phyloP scores from a whole-genome alignment of 106 monocot genomes.

The Dactylorhiza incarnata region DNA sequence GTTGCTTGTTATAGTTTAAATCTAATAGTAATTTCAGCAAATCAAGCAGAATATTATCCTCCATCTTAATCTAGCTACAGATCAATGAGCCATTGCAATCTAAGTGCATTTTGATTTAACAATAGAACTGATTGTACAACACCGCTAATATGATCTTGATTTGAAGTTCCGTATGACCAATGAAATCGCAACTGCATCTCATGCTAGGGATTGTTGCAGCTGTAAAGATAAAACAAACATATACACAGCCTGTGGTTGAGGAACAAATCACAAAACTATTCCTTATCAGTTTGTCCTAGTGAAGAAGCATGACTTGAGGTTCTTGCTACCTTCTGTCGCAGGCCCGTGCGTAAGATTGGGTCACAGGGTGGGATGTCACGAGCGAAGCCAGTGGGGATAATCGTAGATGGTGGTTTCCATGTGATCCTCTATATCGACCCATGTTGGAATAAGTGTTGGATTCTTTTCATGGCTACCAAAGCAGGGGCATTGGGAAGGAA shows the following conservation, averaged over 20 bases:
- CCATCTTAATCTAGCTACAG: neutral
- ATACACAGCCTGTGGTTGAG: neutral
- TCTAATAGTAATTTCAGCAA: neutral
- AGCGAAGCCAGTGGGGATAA: no score
- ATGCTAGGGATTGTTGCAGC: neutral
- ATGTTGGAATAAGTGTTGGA: no score
- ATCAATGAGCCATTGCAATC: neutral
- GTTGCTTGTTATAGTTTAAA: neutral
- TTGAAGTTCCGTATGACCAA: neutral
- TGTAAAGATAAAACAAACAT: neutral
- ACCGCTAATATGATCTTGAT: neutral
- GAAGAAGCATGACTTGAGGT: neutral
- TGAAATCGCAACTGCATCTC: neutral
- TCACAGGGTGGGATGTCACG: no score
- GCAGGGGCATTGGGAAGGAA: no score
- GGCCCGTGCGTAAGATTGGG: no score
- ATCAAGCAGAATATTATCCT: neutral
- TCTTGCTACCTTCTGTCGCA: no score
- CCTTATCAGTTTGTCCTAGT: neutral
- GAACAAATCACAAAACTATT: neutral
- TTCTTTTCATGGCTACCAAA: no score
- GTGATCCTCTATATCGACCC: no score
- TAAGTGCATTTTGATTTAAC: neutral
- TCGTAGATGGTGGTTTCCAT: no score
- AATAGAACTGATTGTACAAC: neutral